Conservation (phyloP, 768 basidiomycete genomes). For the Suillus sp. region DNA sequence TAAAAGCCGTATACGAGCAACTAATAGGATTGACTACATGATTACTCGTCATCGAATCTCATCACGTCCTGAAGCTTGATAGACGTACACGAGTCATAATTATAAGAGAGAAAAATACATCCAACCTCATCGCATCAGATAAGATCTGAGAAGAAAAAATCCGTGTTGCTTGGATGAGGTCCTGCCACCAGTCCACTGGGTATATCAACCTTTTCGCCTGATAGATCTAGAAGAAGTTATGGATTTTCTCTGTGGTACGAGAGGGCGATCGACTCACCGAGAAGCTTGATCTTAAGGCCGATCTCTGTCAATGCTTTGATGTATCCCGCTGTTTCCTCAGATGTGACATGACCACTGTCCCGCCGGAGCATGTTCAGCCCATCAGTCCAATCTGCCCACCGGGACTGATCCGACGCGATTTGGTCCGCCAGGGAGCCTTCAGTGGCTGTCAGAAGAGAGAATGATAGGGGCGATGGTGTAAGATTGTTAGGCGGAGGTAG, state of each 20-base stretch:
- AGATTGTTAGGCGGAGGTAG: slow-evolving; percentile 54
- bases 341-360: slow-evolving; percentile 81
- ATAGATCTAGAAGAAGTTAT: slow-evolving; percentile 61
- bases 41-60: slow-evolving; percentile 18
- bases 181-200: slow-evolving; percentile 79
- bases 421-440: slow-evolving; percentile 77
- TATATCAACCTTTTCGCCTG: slow-evolving; percentile 88
- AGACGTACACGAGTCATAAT: slow-evolving; percentile 15
- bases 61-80: slow-evolving; percentile 11
- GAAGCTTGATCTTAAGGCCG: slow-evolving; percentile 86
- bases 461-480: slow-evolving; percentile 69
- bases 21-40: slow-evolving; percentile 27
- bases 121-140: slow-evolving; percentile 25
- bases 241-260: not conserved
- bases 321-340: slow-evolving; percentile 83
- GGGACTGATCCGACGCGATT: slow-evolving; percentile 72
- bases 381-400: slow-evolving; percentile 95
- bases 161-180: slow-evolving; percentile 74
- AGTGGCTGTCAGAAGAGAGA: slow-evolving; percentile 70
- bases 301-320: slow-evolving; percentile 89
- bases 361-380: slow-evolving; percentile 85
- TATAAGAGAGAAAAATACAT: slow-evolving; percentile 18
- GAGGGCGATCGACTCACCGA: slow-evolving; percentile 53
- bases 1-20: slow-evolving; percentile 25
- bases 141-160: slow-evolving; percentile 84